phyloP scores from a whole-genome alignment of 768 basidiomycete genomes.

The Rubroboletus satanas region DNA sequence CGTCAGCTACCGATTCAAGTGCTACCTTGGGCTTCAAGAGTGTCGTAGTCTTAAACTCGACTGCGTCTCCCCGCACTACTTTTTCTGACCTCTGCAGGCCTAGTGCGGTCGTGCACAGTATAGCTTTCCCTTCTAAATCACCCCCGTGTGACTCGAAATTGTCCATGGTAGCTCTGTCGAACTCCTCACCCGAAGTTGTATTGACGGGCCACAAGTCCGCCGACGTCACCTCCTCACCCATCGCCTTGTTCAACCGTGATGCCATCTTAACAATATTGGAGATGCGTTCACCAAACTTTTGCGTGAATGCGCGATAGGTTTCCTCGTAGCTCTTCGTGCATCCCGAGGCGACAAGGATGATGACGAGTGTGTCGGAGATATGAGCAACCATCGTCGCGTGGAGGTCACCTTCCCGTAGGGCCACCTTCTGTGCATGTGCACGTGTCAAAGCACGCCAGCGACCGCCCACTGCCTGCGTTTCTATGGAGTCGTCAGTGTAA shows the following conservation, averaged over 20 bases:
- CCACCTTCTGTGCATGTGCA: constrained; percentile 37
- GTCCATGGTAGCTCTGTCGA: constrained; percentile 43
- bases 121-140: constrained; percentile 17
- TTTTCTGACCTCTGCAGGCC: constrained; percentile 44
- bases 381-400: constrained; percentile 41
- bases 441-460: constrained; percentile 56
- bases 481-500: constrained; percentile 25
- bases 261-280: constrained; percentile 35
- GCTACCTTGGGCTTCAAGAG: constrained; percentile 57
- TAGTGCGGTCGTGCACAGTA: constrained; percentile 57
- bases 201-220: constrained; percentile 54
- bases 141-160: constrained; percentile 33
- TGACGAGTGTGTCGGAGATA: constrained; percentile 41
- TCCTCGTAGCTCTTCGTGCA: constrained; percentile 33
- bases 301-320: constrained; percentile 28
- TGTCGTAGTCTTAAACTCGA: constrained; percentile 47
- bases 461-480: constrained; percentile 50
- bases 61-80: constrained; percentile 33
- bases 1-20: constrained; percentile 34
- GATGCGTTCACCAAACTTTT: constrained; percentile 34
- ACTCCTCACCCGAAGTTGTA: constrained; percentile 40
- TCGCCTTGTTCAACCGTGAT: constrained; percentile 38
- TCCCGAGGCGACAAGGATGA: constrained; percentile 41
- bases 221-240: constrained; percentile 56
- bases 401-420: constrained; percentile 30